Conservation (phyloP, 176 grass and related monocot genomes). For the Triticum aestivum region DNA sequence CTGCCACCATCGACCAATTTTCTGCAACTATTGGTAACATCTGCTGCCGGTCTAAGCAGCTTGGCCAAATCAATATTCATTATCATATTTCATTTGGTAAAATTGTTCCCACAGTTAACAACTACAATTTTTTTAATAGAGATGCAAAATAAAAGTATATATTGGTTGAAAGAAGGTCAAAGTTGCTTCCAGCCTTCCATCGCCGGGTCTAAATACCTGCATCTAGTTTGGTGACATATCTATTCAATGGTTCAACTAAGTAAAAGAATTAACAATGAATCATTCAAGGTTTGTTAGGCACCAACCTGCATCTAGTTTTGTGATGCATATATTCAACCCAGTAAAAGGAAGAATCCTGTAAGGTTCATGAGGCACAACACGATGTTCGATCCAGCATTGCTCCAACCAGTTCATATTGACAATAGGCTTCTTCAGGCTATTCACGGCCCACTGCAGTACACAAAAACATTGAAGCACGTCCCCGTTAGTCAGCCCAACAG, state of each 20-base stretch:
- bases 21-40: background rate
- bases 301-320: constrained; percentile 70
- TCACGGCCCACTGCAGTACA: constrained; percentile 71
- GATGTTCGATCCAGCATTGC: constrained; percentile 92
- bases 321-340: constrained; percentile 90
- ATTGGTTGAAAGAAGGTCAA: constrained; percentile 26
- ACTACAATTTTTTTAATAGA: constrained; percentile 21
- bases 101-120: background rate
- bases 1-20: background rate
- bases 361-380: constrained; percentile 88
- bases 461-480: constrained; percentile 29
- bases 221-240: constrained; percentile 71
- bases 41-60: background rate
- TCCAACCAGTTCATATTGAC: constrained; percentile 70
- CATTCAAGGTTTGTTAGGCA: constrained; percentile 51
- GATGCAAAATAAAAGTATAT: constrained; percentile 25
- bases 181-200: constrained; percentile 8
- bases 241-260: constrained; percentile 80
- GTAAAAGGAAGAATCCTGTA: constrained; percentile 86
- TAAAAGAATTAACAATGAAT: constrained; percentile 56
- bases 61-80: background rate
- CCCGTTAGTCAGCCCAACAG: constrained; percentile 28
- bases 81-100: constrained; percentile 8
- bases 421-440: constrained; percentile 86
- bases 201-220: constrained; percentile 23